These are phyloP conservation scores for Conringia planisiliqua DNA, from an alignment of 345 rosid species.

Conservation along the genomic window DNA sequence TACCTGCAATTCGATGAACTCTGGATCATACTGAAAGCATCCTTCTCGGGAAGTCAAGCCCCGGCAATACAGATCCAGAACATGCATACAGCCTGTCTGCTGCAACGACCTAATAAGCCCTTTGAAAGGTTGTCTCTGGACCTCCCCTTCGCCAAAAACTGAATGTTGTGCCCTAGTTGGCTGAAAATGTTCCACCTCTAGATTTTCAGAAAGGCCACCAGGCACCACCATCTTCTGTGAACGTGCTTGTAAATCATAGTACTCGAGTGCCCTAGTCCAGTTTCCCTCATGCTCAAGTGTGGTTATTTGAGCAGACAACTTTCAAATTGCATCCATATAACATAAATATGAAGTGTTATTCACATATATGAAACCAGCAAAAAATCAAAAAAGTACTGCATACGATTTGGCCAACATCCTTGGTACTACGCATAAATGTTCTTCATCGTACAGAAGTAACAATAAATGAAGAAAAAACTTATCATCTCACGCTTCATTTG, in stretches of 20 bases:
- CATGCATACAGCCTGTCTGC: slow-evolving; percentile 87
- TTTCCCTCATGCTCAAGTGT: slow-evolving; percentile 96
- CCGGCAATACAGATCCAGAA: slow-evolving; percentile 81
- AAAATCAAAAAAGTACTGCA: not conserved
- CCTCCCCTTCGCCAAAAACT: slow-evolving; percentile 42
- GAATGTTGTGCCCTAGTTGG: slow-evolving; percentile 34
- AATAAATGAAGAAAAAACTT: not conserved
- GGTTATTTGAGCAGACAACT: slow-evolving; percentile 87
- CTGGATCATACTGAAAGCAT: slow-evolving; percentile 67
- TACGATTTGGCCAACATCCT: not conserved
- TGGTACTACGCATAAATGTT: not conserved
- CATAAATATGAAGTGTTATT: slow-evolving; percentile 25
- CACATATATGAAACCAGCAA: slow-evolving; percentile 16
- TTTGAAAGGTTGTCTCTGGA: slow-evolving; percentile 66
- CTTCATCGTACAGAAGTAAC: not conserved
- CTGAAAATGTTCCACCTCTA: slow-evolving; percentile 33
- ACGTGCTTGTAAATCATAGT: slow-evolving; percentile 86
- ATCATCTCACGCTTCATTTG: not conserved
- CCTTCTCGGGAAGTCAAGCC: slow-evolving; percentile 73
- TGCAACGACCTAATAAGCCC: slow-evolving; percentile 91
- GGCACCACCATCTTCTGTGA: slow-evolving; percentile 45
- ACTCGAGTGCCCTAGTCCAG: slow-evolving; percentile 95
- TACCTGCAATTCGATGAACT: slow-evolving; percentile 91
- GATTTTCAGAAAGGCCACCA: slow-evolving; percentile 37
- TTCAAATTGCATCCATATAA: slow-evolving; percentile 26